Evolutionary conservation across 1,284 basidiomycete genomes (phyloP), one percentile per base, ranked within the genome.

Genomic region (Phellopilus nigrolimitatus): DNA sequence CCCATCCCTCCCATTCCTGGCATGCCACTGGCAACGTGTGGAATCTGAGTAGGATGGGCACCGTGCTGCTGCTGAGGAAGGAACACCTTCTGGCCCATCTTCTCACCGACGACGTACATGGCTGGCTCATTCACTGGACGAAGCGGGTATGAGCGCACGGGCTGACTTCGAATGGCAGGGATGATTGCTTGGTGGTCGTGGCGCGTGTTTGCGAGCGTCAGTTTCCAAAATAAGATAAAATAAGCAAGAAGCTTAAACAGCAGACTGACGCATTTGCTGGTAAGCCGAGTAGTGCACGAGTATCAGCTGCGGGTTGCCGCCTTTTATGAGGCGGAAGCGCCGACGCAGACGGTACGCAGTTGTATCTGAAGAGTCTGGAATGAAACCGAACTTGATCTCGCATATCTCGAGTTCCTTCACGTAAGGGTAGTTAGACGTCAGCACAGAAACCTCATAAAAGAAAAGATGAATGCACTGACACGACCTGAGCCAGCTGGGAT

Each of bases 361-460:
- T 6, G 67, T 64, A 56, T 90, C 84, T 47, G 68, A 68, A 6
- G 71, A 68, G 37, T 74, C 75, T 8, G 88, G 88, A n/a, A 86
- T 66, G 64, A 87, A 91, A 1, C 88, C 88, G 60, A 68, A 82
- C 61, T 84, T 87, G 38, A 76, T 64, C 65, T 91, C 88, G 51
- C 71, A 63, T 0, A 89, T 71, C 67, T 91, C 88, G 6, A 91
- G 71, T 65, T 90, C 87, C 83, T 86, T n/a, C n/a, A n/a, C n/a
- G 60, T 10, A 34, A 3, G 39, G 36, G 17, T 4, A 45, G 9
- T 21, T 10, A 55, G 17, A 37, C n/a, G 28, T 9, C 15, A 27
- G 41, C 17, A 43, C 8, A n/a, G n/a, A n/a, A n/a, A n/a, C n/a
- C n/a, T 30, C n/a, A 28, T 28, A 24, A 38, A 36, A 12, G 27